Base-by-base conservation (phyloP, 1,284 basidiomycete species). In the Ustilago xerochloae region DNA sequence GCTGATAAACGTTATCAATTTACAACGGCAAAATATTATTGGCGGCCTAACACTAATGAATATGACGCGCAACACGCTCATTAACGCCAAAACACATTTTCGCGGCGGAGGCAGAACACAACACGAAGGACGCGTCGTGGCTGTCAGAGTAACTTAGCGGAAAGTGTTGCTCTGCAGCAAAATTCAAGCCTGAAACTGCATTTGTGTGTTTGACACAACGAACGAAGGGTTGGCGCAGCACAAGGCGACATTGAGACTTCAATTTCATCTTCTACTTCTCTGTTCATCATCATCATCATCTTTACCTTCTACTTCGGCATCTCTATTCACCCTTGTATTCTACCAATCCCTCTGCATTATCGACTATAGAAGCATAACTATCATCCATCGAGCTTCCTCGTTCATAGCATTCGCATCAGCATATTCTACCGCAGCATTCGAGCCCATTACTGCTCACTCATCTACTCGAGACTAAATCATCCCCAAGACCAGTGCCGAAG, bases 111-210 rank as follows among this genome's bases (percentile, higher is more conserved):
- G 10, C 6, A 29, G 29, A 9, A 29, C 57, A 29, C 20, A 32
- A 29, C 39, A 32, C 45, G 33, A 15, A 15, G 29, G 49, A 60
- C 58, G 58, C 58, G 58, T 60, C 58, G 58, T 38, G 57, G 39
- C 6, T 16, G 5, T 7, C 18, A 20, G 22, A 8, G n/a, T n/a
- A n/a, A n/a, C n/a, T n/a, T n/a, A n/a, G n/a, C n/a, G n/a, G 10
- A 39, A 22, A 58, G 50, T 61, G 58, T 53, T 61, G 50, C 32
- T 61, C 48, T 45, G 20, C 16, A 20, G 18, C 18, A 45, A 60
- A 61, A 41, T 46, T 46, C 49, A 33, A 57, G 55, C 46, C 35
- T 20, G 36, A 49, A n/a, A 41, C 47, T 38, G 36, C 35, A 49
- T 39, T 36, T 32, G 16, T 50, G 16, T 50, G 33, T 20, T 20